Base-by-base conservation (phyloP, 805 yeast genomes). In the Myxozyma vanderwaltii region DNA sequence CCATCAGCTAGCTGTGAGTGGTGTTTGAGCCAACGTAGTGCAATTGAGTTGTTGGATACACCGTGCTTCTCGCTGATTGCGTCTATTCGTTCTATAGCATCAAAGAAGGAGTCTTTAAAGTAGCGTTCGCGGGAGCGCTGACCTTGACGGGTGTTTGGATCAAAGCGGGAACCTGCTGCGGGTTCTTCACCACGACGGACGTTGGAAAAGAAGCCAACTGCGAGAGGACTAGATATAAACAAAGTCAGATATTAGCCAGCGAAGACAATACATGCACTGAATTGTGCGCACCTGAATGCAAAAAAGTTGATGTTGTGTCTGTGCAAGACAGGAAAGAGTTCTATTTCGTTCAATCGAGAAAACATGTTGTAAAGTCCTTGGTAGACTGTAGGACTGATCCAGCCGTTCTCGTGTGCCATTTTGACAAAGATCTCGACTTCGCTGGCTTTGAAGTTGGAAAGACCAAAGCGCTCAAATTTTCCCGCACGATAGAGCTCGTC, bases 311-410 rank as follows among this genome's bases (percentile, higher is more conserved):
- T 65, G 1, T 57, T 50, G 17, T 58, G 54, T 46, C 61, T 59
- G 35, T 63, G 53, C 39, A 69, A 51, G 15, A 64, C 40, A 0
- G 72, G 72, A 41, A 70, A 65, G 21, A 70, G 53, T 12, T 67
- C 68, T 4, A 33, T 12, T 53, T 69, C 73, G 43, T 45, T 51
- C 40, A 49, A 54, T 24, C 72, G 65, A 15, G 71, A 59, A 39
- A 70, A 63, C 26, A 69, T 64, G 50, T 70, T 70, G 58, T 70
- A 70, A 29, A 67, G 59, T 23, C 72, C 73, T 52, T 70, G 73
- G 56, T 64, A 69, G 17, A 70, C 71, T 4, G 71, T 57, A 0
- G 73, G 73, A 15, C 59, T 47, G 31, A 68, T 63, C 59, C 69
- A 69, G 17, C 62, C 63, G 45, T 69, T 59, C 47, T 59, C 56